Conservation (phyloP, 768 basidiomycete genomes). For the Udeniomyces megalosporus region DNA sequence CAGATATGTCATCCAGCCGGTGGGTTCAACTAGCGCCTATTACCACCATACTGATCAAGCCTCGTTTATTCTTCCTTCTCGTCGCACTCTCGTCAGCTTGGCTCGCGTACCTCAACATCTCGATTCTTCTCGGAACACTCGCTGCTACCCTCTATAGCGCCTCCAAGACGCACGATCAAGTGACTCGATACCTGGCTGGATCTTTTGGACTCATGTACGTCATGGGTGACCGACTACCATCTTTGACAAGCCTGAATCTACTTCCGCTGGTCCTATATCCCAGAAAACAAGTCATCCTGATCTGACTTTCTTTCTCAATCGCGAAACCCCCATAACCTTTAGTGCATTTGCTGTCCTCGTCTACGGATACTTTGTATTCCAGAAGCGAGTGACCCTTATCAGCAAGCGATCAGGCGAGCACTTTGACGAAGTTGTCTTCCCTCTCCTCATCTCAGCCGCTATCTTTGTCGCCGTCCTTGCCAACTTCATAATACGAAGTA, state of each 20-base stretch:
- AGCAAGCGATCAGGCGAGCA: conserved; percentile 70
- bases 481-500: conserved; percentile 52
- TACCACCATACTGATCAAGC: too few relatives aligned
- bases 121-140: conserved; percentile 67
- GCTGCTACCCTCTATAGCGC: conserved; percentile 72
- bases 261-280: too few relatives aligned
- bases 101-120: conserved; percentile 78
- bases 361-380: conserved; percentile 75
- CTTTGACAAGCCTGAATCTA: conserved; percentile 54
- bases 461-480: conserved; percentile 75
- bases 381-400: conserved; percentile 78
- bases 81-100: conserved; percentile 37
- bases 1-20: too few relatives aligned
- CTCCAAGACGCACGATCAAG: conserved; percentile 44
- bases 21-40: too few relatives aligned
- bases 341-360: conserved; percentile 38
- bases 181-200: conserved; percentile 38
- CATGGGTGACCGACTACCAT: conserved; percentile 34
- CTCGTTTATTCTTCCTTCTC: neutral
- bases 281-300: too few relatives aligned
- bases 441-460: conserved; percentile 59
- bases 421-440: conserved; percentile 72
- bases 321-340: neutral
- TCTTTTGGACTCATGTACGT: conserved; percentile 13
- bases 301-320: neutral